These are phyloP conservation scores for Trichopus zeylanicus DNA, from an alignment of 116 monocot genomes.

Conservation along the genomic window DNA sequence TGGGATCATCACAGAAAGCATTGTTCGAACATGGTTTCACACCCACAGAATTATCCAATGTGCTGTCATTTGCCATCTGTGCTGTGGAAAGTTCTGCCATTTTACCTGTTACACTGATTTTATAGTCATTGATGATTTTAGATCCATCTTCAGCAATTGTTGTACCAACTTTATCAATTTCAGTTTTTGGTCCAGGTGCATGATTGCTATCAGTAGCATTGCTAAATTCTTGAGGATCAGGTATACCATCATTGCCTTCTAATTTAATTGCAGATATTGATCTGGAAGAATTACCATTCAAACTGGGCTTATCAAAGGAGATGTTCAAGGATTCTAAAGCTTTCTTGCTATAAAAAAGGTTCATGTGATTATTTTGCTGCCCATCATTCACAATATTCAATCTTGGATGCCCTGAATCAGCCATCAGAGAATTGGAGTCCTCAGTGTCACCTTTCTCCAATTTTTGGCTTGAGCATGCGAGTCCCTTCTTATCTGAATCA, in stretches of 20 bases:
- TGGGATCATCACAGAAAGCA: neutral
- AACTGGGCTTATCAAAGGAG: neutral
- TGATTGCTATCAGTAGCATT: neutral
- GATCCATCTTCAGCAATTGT: neutral
- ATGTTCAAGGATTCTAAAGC: constrained; percentile 1
- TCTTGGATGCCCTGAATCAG: neutral
- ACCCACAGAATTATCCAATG: neutral
- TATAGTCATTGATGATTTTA: neutral
- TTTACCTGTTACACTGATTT: neutral
- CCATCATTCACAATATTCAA: constrained; percentile 4
- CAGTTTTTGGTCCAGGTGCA: neutral
- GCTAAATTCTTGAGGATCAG: neutral
- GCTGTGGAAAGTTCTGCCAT: neutral
- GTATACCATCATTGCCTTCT: neutral
- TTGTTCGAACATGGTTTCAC: neutral
- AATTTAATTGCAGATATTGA: too few species aligned
- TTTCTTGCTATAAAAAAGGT: constrained; percentile 2
- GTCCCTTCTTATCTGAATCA: too few species aligned
- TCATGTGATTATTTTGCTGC: neutral
- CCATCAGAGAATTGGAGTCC: neutral
- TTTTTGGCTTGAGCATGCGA: too few species aligned
- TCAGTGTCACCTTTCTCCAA: constrained; percentile 2
- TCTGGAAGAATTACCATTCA: neutral
- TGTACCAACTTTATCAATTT: neutral
- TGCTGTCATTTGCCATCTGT: neutral